These are phyloP conservation scores for Bipolaris sorokiniana DNA, from an alignment of 2,329 filamentous ascomycete genomes.

Conservation along the genomic window DNA sequence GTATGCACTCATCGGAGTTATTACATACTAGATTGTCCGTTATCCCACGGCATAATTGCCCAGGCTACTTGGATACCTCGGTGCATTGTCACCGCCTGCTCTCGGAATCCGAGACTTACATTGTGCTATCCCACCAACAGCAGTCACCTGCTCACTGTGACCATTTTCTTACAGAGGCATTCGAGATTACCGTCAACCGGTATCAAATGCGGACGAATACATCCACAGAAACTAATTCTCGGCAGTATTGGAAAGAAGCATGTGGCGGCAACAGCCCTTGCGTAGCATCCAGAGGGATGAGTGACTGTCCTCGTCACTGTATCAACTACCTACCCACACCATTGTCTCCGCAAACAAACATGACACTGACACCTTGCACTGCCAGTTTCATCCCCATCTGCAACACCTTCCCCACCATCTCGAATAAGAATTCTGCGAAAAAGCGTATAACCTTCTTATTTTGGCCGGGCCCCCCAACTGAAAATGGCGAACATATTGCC, in stretches of 20 bases:
- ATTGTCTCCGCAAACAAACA: conserved; percentile 57
- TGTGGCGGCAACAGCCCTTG: no score
- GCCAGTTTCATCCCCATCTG: conserved; percentile 54
- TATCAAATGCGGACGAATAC: not conserved
- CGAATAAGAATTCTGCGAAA: no score
- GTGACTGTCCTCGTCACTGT: no score
- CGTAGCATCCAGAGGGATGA: no score
- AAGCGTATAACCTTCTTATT: no score
- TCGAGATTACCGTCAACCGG: not conserved
- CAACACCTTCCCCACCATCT: conserved; percentile 47
- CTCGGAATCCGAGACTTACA: conserved; percentile 2
- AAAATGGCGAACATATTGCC: conserved; percentile 59
- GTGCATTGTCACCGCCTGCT: not conserved
- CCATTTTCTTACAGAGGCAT: not conserved
- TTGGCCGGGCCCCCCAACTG: no score
- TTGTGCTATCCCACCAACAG: conserved; percentile 62
- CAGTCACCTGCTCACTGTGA: conserved; percentile 50
- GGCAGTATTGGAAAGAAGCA: conserved; percentile 58
- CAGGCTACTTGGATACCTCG: no score
- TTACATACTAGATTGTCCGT: no score
- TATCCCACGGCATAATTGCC: no score
- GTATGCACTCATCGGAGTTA: no score
- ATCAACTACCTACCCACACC: conserved; percentile 9
- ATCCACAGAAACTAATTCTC: conserved; percentile 67
- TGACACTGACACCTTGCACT: conserved; percentile 52